Base-by-base conservation (phyloP, 176 grass and related monocot genomes). In the Rhynchospora tenuis region DNA sequence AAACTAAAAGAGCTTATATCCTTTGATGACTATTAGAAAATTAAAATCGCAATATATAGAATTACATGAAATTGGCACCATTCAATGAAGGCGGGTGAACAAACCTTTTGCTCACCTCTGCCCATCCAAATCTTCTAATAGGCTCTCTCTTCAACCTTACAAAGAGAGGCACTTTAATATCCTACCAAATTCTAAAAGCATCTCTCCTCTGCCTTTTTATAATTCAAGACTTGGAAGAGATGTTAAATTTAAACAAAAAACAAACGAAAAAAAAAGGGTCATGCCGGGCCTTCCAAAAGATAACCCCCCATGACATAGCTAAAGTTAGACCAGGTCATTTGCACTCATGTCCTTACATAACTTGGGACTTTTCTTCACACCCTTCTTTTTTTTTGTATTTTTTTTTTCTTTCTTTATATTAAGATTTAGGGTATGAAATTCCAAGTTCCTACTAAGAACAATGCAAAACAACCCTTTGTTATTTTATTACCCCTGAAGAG, bases 61-160 rank as follows among this genome's bases (percentile, higher is more conserved):
- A 52, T 81, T 81, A 81, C 78, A 82, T 51, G n/a, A 45, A 67
- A 38, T 1, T 65, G 22, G 9, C 47, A 55, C 48, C 38, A 27
- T 55, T 31, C 12, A 67, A 28, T 52, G 22, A 66, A 48, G 50
- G 80, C 80, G 80, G 80, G 80, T 82, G 42, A 82, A 27, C 80
- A 82, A 82, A 50, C 80, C 22, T 82, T 60, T 82, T 82, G 80
- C 80, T 82, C 80, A 82, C 80, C 80, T 82, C 80, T 66, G 80
- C 80, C 59, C 8, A 81, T 45, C 60, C 60, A 81, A 45, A 59
- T 38, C 29, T 6, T 24, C 59, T 48, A 17, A 81, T 12, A 81
- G 20, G 58, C 80, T 27, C 46, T 82, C 80, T 82, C 38, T 82
- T 82, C 7, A 48, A 48, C 61, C 80, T 64, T 67, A 67, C 59